Conservation (phyloP, 345 rosid species). For the Ricinus communis region DNA sequence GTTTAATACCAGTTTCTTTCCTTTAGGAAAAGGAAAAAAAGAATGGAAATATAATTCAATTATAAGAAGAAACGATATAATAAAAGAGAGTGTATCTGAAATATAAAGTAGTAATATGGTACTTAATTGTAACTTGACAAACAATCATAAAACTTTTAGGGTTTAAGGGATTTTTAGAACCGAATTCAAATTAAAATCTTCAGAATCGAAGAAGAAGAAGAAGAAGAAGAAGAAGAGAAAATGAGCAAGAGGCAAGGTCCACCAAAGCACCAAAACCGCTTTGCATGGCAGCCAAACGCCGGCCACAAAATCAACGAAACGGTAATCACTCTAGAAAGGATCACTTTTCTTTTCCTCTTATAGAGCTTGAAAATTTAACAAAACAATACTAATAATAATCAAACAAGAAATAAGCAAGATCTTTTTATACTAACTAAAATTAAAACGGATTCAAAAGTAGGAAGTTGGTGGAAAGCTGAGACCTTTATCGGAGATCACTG, state of each 20-base stretch:
- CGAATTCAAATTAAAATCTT: neutral
- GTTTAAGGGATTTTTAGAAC: neutral
- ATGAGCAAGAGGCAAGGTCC: constrained; percentile 70
- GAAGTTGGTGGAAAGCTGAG: constrained; percentile 73
- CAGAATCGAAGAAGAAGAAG: neutral
- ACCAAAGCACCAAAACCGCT: constrained; percentile 81
- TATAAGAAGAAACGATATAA: neutral
- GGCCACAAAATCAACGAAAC: constrained; percentile 85
- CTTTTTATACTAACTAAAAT: neutral
- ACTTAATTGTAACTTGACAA: neutral
- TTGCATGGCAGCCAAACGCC: constrained; percentile 90
- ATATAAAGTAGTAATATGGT: neutral
- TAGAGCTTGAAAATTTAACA: no score
- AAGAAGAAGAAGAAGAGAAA: no score
- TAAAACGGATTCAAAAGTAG: constrained; percentile 22
- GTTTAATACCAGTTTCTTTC: no score
- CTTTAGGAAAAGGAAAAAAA: no score
- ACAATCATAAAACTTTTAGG: neutral
- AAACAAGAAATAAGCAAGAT: neutral
- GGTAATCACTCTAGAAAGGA: constrained; percentile 28
- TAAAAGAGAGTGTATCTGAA: neutral
- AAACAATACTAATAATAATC: no score
- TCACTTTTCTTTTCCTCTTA: neutral
- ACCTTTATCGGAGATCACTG: constrained; percentile 76
- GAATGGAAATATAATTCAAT: no score